phyloP scores from a whole-genome alignment of 83 land plant species.

The Diphasiastrum complanatum region DNA sequence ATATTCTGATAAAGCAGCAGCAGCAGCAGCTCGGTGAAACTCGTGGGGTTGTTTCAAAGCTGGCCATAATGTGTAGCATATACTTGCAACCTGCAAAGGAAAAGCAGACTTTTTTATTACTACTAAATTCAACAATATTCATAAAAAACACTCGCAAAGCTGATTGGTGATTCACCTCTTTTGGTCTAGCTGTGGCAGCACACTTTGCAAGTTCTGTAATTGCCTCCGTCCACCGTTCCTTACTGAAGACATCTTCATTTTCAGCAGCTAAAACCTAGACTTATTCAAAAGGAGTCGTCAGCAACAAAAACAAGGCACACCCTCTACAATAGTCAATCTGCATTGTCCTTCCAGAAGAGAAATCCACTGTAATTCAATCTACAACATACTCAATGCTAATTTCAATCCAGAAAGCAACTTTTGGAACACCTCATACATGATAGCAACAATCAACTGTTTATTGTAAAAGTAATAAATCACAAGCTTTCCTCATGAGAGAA shows the following conservation, averaged over 20 bases:
- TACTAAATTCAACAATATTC: slow-evolving; percentile 1
- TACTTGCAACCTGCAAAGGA: slow-evolving; percentile 51
- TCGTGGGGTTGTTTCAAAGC: slow-evolving; percentile 48
- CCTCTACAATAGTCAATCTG: no score
- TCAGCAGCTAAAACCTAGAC: slow-evolving; percentile 71
- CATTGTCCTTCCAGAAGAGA: no score
- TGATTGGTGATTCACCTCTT: slow-evolving; percentile 74
- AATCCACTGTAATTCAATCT: no score
- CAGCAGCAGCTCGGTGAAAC: slow-evolving; percentile 76
- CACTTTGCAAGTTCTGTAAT: slow-evolving; percentile 67
- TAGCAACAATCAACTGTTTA: no score
- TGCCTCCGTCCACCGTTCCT: slow-evolving; percentile 63
- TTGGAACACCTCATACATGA: no score
- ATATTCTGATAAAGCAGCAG: slow-evolving; percentile 88
- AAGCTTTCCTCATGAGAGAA: no score
- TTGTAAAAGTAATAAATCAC: no score
- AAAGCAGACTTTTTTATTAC: neutral
- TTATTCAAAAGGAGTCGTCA: slow-evolving; percentile 3
- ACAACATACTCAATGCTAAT: no score
- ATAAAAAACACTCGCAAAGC: neutral
- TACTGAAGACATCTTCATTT: slow-evolving; percentile 54
- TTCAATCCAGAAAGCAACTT: no score
- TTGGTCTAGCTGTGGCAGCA: slow-evolving; percentile 66
- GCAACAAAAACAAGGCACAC: no score
- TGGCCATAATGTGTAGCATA: slow-evolving; percentile 53